Base-by-base conservation (phyloP, 2,329 filamentous ascomycete species). In the Trichoderma oligosporum region DNA sequence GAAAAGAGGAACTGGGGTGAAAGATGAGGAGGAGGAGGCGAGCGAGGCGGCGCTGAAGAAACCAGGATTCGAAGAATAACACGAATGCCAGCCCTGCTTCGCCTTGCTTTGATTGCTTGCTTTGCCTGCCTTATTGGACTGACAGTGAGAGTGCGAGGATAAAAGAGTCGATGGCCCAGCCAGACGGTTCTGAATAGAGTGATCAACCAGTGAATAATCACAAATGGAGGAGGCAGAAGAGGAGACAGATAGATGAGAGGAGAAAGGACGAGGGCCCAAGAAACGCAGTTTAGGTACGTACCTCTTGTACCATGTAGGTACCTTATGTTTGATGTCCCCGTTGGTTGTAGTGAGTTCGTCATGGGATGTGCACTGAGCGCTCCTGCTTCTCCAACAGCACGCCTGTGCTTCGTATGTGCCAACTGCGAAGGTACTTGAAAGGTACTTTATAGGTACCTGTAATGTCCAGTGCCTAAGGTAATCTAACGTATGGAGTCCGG, bases 1-100 rank as follows among this genome's bases (percentile, higher is more conserved):
- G 51, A 46, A 54, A 45, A 44, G n/a, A 52, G 11, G n/a, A 42
- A 35, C 33, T 41, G 54, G 45, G 45, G 54, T 33, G 41, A 27
- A 35, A 18, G 42, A 31, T 20, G 18, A 31, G n/a, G 41, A 46
- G 31, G 35, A 52, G n/a, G 36, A 42, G 25, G 51, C 51, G 51
- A 54, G 41, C 51, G 51, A 45, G 20, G 22, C 31, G 45, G 31
- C 39, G 22, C 11, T 25, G 14, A 24, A 27, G 20, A 22, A 16
- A 18, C 31, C 12, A 14, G 38, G 12, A 33, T 33, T 27, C 27
- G 22, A 22, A 22, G 31, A 24, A 38, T 27, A 9, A 35, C 22
- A 27, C 41, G 22, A 20, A 9, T 16, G n/a, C 18, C 41, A 33
- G 49, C 49, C 29, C 4, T 12, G 35, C 22, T 31, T 16, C 33